phyloP scores from a whole-genome alignment of 805 yeast species.

The Wickerhamiella sergipiensis region DNA sequence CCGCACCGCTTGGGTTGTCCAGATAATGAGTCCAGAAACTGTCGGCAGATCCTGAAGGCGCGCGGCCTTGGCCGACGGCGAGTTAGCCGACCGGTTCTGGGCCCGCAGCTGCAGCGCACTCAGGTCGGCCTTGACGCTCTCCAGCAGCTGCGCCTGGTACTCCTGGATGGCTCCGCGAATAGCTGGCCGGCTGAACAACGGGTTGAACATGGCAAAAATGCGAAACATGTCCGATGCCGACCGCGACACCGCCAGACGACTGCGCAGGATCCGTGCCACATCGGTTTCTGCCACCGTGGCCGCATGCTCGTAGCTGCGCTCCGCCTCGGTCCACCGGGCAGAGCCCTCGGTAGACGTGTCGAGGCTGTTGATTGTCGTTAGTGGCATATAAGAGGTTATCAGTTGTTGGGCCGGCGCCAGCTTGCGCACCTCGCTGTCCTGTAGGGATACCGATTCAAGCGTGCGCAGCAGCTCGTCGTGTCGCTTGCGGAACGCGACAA shows the following conservation, averaged over 20 bases:
- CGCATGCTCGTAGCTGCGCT: constrained; percentile 30
- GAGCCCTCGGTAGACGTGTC: constrained; percentile 26
- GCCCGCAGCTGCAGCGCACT: constrained; percentile 30
- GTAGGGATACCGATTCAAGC: background rate
- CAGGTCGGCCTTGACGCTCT: constrained; percentile 37
- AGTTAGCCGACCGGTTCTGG: constrained; percentile 22
- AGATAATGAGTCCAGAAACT: constrained; percentile 33
- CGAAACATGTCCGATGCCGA: constrained; percentile 35
- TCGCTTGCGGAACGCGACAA: constrained; percentile 34
- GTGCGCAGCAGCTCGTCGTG: constrained; percentile 36
- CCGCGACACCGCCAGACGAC: constrained; percentile 27
- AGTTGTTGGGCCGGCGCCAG: constrained; percentile 25
- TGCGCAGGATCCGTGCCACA: constrained; percentile 30
- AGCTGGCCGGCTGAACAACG: constrained; percentile 38
- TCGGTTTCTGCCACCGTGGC: constrained; percentile 33
- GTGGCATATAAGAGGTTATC: constrained; percentile 29
- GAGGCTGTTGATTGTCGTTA: constrained; percentile 24
- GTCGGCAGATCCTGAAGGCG: constrained; percentile 35
- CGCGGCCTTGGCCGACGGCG: constrained; percentile 20
- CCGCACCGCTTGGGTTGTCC: constrained; percentile 39
- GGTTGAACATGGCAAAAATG: constrained; percentile 35
- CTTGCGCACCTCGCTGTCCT: constrained; percentile 14
- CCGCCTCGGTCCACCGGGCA: constrained; percentile 31
- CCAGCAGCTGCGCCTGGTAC: constrained; percentile 39
- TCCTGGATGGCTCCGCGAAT: constrained; percentile 47